Base-by-base conservation (phyloP, 1,284 basidiomycete genomes). In the Leccinum glutinopallens region DNA sequence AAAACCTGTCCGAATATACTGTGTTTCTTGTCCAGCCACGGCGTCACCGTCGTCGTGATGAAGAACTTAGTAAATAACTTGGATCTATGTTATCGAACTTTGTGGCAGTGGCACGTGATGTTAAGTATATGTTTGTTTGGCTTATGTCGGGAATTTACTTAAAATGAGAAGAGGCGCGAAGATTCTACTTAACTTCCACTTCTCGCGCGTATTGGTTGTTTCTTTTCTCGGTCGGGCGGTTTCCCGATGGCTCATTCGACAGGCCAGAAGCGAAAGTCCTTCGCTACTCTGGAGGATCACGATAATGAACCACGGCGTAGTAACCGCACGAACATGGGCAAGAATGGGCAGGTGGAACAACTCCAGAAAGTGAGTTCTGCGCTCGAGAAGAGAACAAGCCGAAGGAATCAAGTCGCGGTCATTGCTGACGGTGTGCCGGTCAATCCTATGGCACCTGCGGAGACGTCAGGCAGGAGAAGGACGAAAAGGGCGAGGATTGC, bases 21-120 rank as follows among this genome's bases (percentile, higher is more conserved):
- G 75, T 98, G 95, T 74, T 99, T 99, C 75, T 94, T 96, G 78
- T 97, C 93, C 61, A 99, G 81, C 95, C 96, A 98, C 7, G 96
- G 94, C 5, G 94, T 94, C 12, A 96, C 92, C 2, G 91, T 96
- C 2, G 96, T 98, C 2, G 97, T 99, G 76, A 99, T 96, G 80
- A 99, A 99, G 83, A 99, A 99, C 77, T 99, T 13, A 37, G 35
- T 43, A n/a, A 43, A 43, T 43, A 43, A 43, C 5, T 29, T 29
- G 41, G 6, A 43, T 43, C 41, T n/a, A 43, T 43, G 5, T 29
- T 7, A 29, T 29, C 17, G 41, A 43, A 43, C 41, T 43, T 43
- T 43, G 41, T 43, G 41, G 41, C 17, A 4, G 41, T 43, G 6
- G 41, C 41, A 43, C 17, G 41, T 43, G 41, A 43, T 43, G 41